Conservation (phyloP, 2,329 filamentous ascomycete genomes). For the Exserohilum turcica region DNA sequence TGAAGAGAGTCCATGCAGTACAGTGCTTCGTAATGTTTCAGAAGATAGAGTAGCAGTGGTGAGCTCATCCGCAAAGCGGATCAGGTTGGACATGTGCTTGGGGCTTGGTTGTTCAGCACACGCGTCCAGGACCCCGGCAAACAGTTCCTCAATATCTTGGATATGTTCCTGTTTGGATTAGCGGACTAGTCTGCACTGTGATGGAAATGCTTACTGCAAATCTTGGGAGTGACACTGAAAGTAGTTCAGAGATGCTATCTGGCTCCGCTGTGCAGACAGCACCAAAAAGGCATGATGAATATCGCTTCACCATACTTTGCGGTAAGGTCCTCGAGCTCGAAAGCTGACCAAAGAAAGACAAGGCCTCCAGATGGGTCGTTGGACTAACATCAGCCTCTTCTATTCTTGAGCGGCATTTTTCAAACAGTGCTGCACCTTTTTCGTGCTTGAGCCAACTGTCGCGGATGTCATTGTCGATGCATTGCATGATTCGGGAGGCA, state of each 20-base stretch:
- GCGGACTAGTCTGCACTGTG: neutral
- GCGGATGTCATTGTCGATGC: constrained; percentile 27
- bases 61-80: constrained; percentile 26
- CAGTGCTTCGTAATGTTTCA: constrained; percentile 20
- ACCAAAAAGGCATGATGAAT: constrained; percentile 24
- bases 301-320: constrained; percentile 26
- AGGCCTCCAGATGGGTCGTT: constrained; percentile 36
- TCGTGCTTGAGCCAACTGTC: constrained; percentile 29
- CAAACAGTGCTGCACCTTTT: constrained; percentile 24
- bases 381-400: constrained; percentile 25
- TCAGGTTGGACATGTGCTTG: constrained; percentile 13
- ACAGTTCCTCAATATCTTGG: constrained; percentile 21
- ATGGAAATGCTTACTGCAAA: constrained; percentile 32
- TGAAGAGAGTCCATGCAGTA: constrained; percentile 36
- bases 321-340: constrained; percentile 24
- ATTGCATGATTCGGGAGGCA: constrained; percentile 34
- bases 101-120: constrained; percentile 13
- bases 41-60: constrained; percentile 16
- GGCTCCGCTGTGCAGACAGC: constrained; percentile 15
- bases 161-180: constrained; percentile 27
- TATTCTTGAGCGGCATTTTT: constrained; percentile 39
- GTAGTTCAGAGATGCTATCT: constrained; percentile 20
- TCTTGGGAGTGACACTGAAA: constrained; percentile 31
- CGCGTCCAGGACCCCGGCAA: constrained; percentile 21
- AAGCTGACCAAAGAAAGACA: constrained; percentile 39